Evolutionary conservation across 805 yeast species (phyloP).

Genomic region (Candida endomychidarum): DNA sequence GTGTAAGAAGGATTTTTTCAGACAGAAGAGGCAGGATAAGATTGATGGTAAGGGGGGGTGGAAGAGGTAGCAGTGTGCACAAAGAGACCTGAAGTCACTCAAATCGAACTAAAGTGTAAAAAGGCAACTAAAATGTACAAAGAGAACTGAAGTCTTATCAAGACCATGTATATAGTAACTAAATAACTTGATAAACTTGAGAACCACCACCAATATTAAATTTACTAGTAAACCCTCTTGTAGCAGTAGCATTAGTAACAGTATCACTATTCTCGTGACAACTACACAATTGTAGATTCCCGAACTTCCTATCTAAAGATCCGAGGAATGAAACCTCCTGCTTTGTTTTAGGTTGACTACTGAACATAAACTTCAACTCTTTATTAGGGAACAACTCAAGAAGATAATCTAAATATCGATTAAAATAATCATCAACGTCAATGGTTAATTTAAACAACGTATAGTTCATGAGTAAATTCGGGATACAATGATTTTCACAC

Average conservation of each 20-base stretch:
- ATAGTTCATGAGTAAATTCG: slow-evolving; percentile 39
- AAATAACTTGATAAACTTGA: slow-evolving; percentile 7
- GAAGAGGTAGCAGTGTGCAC: slow-evolving; percentile 18
- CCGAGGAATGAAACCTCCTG: slow-evolving; percentile 25
- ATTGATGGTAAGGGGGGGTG: slow-evolving; percentile 42
- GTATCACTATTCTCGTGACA: slow-evolving; percentile 17
- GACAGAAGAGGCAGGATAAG: slow-evolving; percentile 36
- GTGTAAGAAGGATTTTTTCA: slow-evolving; percentile 64
- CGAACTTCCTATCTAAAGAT: slow-evolving; percentile 38
- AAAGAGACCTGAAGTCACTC: too few species aligned
- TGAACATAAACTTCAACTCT: not conserved
- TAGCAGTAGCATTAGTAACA: not conserved
- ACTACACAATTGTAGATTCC: slow-evolving; percentile 33
- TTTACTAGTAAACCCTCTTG: slow-evolving; percentile 6
- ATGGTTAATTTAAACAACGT: slow-evolving; percentile 34
- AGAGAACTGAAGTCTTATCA: too few species aligned
- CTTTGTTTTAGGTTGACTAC: not conserved
- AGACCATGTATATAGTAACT: not conserved
- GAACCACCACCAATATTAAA: slow-evolving; percentile 14
- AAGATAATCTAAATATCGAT: slow-evolving; percentile 15
- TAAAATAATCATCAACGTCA: slow-evolving; percentile 26
- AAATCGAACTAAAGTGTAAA: not conserved
- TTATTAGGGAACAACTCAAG: slow-evolving; percentile 8
- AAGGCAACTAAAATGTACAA: too few species aligned
- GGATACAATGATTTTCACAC: slow-evolving; percentile 26